phyloP scores from a whole-genome alignment of 441 rosid genomes.

The Populus hybrid region DNA sequence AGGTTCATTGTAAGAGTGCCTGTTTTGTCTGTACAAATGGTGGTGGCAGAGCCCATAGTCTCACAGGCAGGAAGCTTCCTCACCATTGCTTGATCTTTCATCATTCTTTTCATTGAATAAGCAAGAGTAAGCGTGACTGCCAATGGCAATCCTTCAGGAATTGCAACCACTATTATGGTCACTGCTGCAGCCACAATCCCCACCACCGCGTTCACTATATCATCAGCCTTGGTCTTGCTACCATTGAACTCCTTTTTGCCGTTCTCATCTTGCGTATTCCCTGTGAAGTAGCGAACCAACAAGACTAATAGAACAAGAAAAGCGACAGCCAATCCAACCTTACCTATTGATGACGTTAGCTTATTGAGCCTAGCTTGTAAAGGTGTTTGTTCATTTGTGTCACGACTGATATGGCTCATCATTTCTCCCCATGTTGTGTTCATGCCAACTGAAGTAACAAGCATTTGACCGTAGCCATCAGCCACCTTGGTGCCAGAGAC shows the following conservation, averaged over 20 bases:
- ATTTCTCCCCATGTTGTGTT: conserved; percentile 45
- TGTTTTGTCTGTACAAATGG: conserved; percentile 42
- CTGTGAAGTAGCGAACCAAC: conserved; percentile 43
- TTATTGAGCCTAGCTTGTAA: conserved; percentile 37
- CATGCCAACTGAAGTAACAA: conserved; percentile 41
- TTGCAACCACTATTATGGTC: conserved; percentile 48
- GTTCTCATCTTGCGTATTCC: conserved; percentile 36
- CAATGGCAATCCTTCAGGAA: conserved; percentile 53
- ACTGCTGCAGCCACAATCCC: conserved; percentile 39
- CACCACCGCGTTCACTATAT: conserved; percentile 34
- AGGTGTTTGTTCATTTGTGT: conserved; percentile 36
- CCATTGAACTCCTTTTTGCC: conserved; percentile 27
- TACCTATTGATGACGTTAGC: conserved; percentile 38
- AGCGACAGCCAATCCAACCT: conserved; percentile 37
- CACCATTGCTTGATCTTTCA: conserved; percentile 42
- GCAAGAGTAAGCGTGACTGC: no score
- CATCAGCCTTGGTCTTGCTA: conserved; percentile 26
- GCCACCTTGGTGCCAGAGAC: conserved; percentile 39
- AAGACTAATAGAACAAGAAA: conserved; percentile 36
- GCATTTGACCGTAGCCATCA: conserved; percentile 41
- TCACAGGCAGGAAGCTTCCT: conserved; percentile 45
- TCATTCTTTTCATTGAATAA: conserved; percentile 55
- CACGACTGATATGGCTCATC: conserved; percentile 36
- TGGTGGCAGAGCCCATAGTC: conserved; percentile 47
- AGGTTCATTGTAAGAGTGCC: conserved; percentile 40